Conservation (phyloP, 768 basidiomycete species). For the Tricholoma sp. region DNA sequence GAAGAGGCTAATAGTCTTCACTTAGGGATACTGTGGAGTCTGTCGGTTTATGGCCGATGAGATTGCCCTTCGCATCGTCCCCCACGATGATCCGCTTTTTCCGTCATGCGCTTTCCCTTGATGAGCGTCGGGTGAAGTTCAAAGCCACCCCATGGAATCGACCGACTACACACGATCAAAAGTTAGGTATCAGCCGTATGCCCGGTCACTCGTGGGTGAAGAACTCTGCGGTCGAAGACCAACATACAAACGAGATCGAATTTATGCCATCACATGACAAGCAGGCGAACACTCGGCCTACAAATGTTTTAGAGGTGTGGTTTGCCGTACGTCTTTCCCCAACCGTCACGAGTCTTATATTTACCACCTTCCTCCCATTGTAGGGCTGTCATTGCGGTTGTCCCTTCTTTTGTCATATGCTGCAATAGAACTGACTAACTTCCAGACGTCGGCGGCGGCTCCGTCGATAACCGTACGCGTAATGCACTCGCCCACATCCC, state of each 20-base stretch:
- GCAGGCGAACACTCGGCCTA: too few species aligned
- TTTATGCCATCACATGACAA: too few species aligned
- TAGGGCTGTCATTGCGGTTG: conserved; percentile 1
- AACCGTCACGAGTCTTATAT: neutral
- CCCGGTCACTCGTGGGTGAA: neutral
- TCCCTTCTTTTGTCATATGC: neutral
- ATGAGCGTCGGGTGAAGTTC: neutral
- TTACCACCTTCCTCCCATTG: neutral
- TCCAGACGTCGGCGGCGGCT: conserved; percentile 44
- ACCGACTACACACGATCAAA: neutral
- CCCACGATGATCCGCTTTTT: neutral
- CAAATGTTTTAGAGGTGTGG: neutral
- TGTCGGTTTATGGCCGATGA: neutral
- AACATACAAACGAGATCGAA: neutral
- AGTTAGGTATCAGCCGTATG: neutral
- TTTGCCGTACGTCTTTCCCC: neutral
- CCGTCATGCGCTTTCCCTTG: neutral
- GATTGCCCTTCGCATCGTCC: neutral
- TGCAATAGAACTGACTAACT: neutral
- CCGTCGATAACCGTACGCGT: conserved; percentile 21
- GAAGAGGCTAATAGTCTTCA: neutral
- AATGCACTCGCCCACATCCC: conserved; percentile 50
- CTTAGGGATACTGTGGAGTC: neutral
- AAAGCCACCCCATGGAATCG: neutral
- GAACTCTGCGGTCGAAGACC: neutral